These are phyloP conservation scores for Berkeleyomyces rouxiae DNA, from an alignment of 2,329 filamentous ascomycete species.

Conservation along the genomic window DNA sequence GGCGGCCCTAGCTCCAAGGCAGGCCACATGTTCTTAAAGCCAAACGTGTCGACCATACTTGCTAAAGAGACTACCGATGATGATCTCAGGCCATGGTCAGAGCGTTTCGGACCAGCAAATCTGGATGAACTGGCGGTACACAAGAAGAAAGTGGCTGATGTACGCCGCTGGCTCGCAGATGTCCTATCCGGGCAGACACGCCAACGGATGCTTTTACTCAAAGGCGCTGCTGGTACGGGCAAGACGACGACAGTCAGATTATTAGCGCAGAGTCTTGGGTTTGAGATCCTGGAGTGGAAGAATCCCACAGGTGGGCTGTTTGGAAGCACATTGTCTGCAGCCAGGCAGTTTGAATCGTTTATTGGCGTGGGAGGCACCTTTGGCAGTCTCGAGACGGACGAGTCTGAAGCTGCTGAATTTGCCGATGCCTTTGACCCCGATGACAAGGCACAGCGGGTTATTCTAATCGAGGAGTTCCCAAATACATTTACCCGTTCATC, in stretches of 20 bases:
- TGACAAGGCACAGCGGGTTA: slow-evolving; percentile 30
- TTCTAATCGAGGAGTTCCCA: slow-evolving; percentile 69
- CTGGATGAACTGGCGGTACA: slow-evolving; percentile 82
- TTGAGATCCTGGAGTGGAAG: slow-evolving; percentile 75
- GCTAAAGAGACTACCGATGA: slow-evolving; percentile 18
- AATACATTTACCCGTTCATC: slow-evolving; percentile 55
- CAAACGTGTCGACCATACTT: slow-evolving; percentile 17
- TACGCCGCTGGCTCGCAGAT: slow-evolving; percentile 64
- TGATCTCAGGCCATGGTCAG: slow-evolving; percentile 67
- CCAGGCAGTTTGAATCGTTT: slow-evolving; percentile 83
- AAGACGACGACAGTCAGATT: slow-evolving; percentile 79
- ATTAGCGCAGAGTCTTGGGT: slow-evolving; percentile 59
- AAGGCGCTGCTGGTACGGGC: slow-evolving; percentile 77
- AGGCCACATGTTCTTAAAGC: slow-evolving; percentile 37
- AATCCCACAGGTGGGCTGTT: slow-evolving; percentile 53
- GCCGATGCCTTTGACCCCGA: neutral
- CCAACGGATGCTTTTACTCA: slow-evolving; percentile 66
- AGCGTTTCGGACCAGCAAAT: slow-evolving; percentile 59
- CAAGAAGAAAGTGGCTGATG: slow-evolving; percentile 82
- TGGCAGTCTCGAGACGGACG: slow-evolving; percentile 42
- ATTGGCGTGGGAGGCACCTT: slow-evolving; percentile 68
- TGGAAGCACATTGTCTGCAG: slow-evolving; percentile 49
- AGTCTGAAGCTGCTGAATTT: neutral
- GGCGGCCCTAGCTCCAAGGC: slow-evolving; percentile 19
- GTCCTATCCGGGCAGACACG: slow-evolving; percentile 48